Base-by-base conservation (phyloP, 257 asterid genomes). In the Perilla frutescens region DNA sequence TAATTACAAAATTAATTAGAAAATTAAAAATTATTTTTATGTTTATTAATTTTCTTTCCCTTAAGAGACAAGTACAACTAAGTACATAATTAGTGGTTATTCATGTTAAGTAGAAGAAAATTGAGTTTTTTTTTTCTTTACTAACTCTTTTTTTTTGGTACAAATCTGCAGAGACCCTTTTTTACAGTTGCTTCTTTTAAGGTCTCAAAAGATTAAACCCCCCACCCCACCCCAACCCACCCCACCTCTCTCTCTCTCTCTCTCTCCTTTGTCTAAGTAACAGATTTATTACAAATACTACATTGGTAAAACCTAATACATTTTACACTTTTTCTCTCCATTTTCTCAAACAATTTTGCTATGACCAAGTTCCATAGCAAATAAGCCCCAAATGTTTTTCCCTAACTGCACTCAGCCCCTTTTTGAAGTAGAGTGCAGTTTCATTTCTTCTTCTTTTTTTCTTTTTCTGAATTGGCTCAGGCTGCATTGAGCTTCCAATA, bases 401-500 rank as follows among this genome's bases (percentile, higher is more conserved):
- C 87, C 74, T 78, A 76, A 74, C 85, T 59, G 83, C 90, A 81
- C 87, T 88, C 82, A 5, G 85, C 86, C 81, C 70, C 72, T 59
- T 61, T 15, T 75, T 53, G 69, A 74, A 44, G 78, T 73, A 63
- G 87, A 77, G 85, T 85, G 74, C 62, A 76, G 64, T 48, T 63
- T 41, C 60, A 58, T 12, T 58, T 58, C 32, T 8, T 31, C 72
- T 34, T 34, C 1, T 34, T 4, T 34, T 34, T 34, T 34, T 34
- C 1, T 34, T 78, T 49, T 66, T 39, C 68, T 20, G 69, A 70
- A 55, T 58, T 73, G 89, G 87, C 79, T 40, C 86, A 73, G 88
- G 87, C 80, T 54, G 89, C 74, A 85, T 77, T 81, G 86, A 71
- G 87, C 88, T 89, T 91, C 84, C 96, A 91, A 87, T 83, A 94